These are phyloP conservation scores for Ophiostoma sp. DNA, from an alignment of 2,329 filamentous ascomycete species.

Conservation along the genomic window DNA sequence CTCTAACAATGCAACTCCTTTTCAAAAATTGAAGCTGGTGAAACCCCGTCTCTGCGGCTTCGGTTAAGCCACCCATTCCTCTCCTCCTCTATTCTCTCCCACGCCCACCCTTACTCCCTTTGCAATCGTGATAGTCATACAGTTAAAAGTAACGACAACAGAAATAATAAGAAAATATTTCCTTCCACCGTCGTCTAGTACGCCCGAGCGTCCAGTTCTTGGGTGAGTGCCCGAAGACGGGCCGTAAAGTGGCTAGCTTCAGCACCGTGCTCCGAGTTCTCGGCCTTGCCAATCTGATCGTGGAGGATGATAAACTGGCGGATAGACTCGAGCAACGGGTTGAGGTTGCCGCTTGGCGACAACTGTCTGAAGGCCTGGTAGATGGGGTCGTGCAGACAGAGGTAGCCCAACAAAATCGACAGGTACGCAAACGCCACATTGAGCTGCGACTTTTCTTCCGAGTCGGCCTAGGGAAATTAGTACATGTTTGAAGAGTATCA, in stretches of 20 bases:
- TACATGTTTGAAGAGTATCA: neutral
- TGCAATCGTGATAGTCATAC: neutral
- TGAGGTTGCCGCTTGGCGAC: slow-evolving; percentile 47
- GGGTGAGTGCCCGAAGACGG: slow-evolving; percentile 44
- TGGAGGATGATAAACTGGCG: slow-evolving; percentile 57
- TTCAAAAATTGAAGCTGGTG: neutral
- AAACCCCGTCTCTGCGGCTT: too few species aligned
- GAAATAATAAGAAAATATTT: neutral
- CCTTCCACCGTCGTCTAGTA: neutral
- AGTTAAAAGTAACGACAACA: neutral
- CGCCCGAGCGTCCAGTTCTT: slow-evolving; percentile 38
- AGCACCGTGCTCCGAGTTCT: slow-evolving; percentile 39
- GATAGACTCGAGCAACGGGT: slow-evolving; percentile 52
- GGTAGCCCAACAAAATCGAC: slow-evolving; percentile 77
- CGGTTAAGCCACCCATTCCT: neutral
- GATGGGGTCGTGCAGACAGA: slow-evolving; percentile 61
- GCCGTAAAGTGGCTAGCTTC: slow-evolving; percentile 39
- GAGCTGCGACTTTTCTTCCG: slow-evolving; percentile 70
- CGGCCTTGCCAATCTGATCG: slow-evolving; percentile 48
- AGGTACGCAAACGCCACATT: slow-evolving; percentile 87
- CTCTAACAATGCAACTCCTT: neutral
- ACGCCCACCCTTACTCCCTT: neutral
- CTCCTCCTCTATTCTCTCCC: neutral
- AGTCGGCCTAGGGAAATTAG: slow-evolving; percentile 57
- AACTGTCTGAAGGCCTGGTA: slow-evolving; percentile 46